Conservation (phyloP, 495 filamentous ascomycete species). For the Darksidea phi region DNA sequence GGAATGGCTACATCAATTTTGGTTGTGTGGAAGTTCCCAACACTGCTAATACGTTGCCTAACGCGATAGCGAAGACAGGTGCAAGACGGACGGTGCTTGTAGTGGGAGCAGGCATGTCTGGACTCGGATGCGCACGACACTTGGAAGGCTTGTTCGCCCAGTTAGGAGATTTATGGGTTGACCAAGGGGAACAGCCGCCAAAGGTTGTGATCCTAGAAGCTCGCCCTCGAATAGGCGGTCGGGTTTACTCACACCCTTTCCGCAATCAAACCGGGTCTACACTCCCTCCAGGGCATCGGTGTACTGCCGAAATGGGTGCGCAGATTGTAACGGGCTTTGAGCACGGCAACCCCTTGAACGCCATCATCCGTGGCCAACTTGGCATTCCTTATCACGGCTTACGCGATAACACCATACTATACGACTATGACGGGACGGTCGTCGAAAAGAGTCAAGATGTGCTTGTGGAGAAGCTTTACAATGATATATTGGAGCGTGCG, state of each 20-base stretch:
- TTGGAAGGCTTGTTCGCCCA: constrained; percentile 80
- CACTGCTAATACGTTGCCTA: constrained; percentile 35
- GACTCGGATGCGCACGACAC: constrained; percentile 88
- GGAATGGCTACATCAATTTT: constrained; percentile 95
- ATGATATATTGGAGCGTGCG: constrained; percentile 87
- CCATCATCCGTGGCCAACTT: constrained; percentile 86
- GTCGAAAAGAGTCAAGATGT: constrained; percentile 79
- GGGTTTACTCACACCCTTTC: constrained; percentile 89
- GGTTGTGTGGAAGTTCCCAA: constrained; percentile 75
- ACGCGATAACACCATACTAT: constrained; percentile 81
- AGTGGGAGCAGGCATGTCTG: constrained; percentile 91
- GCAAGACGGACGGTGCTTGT: constrained; percentile 73
- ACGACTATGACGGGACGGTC: constrained; percentile 79
- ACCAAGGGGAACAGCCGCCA: constrained; percentile 62
- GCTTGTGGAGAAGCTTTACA: constrained; percentile 85
- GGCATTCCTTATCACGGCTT: constrained; percentile 81
- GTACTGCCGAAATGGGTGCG: constrained; percentile 91
- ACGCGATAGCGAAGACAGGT: constrained; percentile 45
- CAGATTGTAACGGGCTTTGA: constrained; percentile 98
- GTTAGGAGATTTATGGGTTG: constrained; percentile 63
- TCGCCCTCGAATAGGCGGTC: constrained; percentile 81
- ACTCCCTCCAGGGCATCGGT: constrained; percentile 54
- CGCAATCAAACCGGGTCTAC: constrained; percentile 54
- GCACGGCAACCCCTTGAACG: constrained; percentile 87
- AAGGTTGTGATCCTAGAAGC: constrained; percentile 83